Evolutionary conservation across 2,329 filamentous ascomycete genomes (phyloP), one percentile per base, ranked within the genome.

Genomic region (Aspergillus sp.): DNA sequence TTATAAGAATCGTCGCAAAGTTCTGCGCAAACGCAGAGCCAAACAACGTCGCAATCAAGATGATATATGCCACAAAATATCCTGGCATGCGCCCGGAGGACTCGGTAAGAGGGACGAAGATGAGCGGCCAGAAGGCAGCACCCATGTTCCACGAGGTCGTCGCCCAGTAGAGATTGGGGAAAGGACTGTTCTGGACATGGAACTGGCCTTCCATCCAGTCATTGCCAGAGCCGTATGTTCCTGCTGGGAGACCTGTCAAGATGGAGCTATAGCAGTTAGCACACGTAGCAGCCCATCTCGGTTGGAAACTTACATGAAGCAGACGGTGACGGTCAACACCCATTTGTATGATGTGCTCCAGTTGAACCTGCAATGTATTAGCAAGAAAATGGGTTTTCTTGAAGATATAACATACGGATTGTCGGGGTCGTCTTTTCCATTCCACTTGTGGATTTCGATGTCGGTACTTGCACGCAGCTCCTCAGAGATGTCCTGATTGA

Each of bases 1-100:
- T 77, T 0, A 79, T 68, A 2, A 80, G 71, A 3, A 80, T 59
- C 0, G 78, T 79, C 0, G 78, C 77, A 52, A 77, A 79, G 52
- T 80, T 80, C 4, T 72, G 67, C 2, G 78, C 77, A 34, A 79
- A 69, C 0, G 75, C 76, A 19, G 76, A 77, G 4, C 73, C 72
- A 40, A 80, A 72, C 4, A 78, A 66, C 19, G 76, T 77, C 7
- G 77, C 63, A 13, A 79, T 71, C 11, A 80, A 63, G 22, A 75
- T 65, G 7, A 74, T 67, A 56, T 79, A 79, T 3, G 77, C 51
- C 13, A 73, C 71, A 40, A 79, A 69, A 41, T 80, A 80, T 4
- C 77, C 77, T 4, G 74, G 74, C 65, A 77, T 72, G 2, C 78
- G 73, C 5, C 78, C 78, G 24, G 76, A 77, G 4, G 73, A 72